Evolutionary conservation across 2,329 filamentous ascomycete species (phyloP), one percentile per base, ranked within the genome.

Genomic region (Verticillium klebahnii): DNA sequence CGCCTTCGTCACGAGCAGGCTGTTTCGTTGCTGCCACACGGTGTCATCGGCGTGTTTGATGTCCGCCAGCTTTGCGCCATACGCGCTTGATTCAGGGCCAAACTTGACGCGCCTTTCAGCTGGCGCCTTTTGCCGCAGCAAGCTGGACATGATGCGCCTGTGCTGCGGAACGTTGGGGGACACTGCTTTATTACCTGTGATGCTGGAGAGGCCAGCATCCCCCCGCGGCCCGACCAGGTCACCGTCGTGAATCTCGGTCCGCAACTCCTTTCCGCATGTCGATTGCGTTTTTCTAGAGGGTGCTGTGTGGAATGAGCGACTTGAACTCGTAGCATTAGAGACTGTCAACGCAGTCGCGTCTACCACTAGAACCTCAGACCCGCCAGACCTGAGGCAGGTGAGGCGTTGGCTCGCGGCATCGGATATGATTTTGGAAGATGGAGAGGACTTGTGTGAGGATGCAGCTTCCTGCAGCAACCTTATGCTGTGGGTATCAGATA

Each of bases 401-500:
- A 63, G 19, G 4, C 57, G 61, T 11, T 57, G 39, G 39, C 64
- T 65, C 1, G 67, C 64, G 7, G 64, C 61, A 52, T 69, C 66
- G 15, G 63, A 67, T 1, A 66, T 31, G 7, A 61, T n/a, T 2
- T 45, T 40, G 7, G 34, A 55, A 8, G 61, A 59, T 15, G 29
- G 19, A 1, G 61, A 61, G 5, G 54, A 23, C 4, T n/a, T 11
- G 23, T 19, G 7, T 1, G 9, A 25, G 1, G 40, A 61, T 17
- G 23, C 32, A 3, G 66, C 40, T 3, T 61, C 59, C 11, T 56
- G 61, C 4, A 71, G 64, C 12, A 70, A 54, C 23, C 61, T 57
- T 7, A 69, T 62, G 37, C 66, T 69, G 23, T 63, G 19, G 0
- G 62, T 57, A 39, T 71, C 66, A 1, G 66, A 68, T 15, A 69